Evolutionary conservation across 2,329 filamentous ascomycete genomes (phyloP).

Genomic region (Clonostachys chloroleuca): DNA sequence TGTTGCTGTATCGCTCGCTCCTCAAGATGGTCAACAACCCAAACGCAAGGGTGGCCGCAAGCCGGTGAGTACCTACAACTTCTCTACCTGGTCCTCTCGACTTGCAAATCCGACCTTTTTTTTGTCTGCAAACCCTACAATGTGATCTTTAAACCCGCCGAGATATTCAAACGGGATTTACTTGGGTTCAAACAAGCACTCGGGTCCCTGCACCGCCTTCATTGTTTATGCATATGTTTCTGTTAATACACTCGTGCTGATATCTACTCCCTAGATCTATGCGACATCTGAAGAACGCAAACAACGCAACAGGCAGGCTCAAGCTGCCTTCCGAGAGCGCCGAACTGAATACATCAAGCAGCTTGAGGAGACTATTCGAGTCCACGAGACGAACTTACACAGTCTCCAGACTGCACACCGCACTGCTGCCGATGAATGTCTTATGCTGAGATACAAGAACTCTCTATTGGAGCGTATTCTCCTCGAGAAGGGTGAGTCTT

Average conservation of each 20-base stretch:
- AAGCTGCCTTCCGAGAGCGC: constrained; percentile 94
- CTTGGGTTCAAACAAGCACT: background rate
- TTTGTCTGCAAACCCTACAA: no score
- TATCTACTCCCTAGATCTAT: constrained; percentile 67
- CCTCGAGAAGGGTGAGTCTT: constrained; percentile 77
- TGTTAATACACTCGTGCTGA: constrained; percentile 5
- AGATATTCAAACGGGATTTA: background rate
- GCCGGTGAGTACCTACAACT: constrained; percentile 58
- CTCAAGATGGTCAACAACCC: constrained; percentile 59
- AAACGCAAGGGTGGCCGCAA: constrained; percentile 98
- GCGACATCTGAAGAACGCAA: constrained; percentile 98
- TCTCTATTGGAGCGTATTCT: constrained; percentile 92
- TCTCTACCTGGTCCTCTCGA: no score
- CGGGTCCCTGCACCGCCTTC: background rate
- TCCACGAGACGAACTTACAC: constrained; percentile 91
- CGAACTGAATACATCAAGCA: constrained; percentile 99
- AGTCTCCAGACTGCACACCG: constrained; percentile 92
- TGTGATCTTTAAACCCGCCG: no score
- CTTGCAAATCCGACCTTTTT: no score
- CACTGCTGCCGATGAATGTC: constrained; percentile 89
- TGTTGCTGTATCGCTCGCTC: constrained; percentile 9
- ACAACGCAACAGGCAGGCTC: constrained; percentile 93
- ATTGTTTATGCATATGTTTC: background rate
- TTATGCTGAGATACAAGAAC: constrained; percentile 99
- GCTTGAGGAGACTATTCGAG: constrained; percentile 93